Conservation (phyloP, 108 stramenopile species). For the Thalassiosira profunda region DNA sequence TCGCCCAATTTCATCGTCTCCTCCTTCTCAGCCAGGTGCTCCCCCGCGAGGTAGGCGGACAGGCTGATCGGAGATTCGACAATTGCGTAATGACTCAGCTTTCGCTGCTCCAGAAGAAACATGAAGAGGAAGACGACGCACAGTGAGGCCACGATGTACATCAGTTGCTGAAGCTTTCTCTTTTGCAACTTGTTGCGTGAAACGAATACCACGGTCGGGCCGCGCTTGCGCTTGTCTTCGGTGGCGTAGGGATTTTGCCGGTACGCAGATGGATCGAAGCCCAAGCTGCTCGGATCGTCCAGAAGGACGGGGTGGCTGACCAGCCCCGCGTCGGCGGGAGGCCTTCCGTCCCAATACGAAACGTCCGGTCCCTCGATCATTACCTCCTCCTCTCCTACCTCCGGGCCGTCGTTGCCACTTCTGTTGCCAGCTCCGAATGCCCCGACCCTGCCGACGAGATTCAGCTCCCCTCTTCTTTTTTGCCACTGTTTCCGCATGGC, state of each 20-base stretch:
- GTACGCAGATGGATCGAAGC: slow-evolving; percentile 22
- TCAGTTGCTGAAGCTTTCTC: slow-evolving; percentile 14
- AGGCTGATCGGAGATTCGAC: slow-evolving; percentile 37
- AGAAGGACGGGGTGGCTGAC: slow-evolving; percentile 39
- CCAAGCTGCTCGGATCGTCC: slow-evolving; percentile 28
- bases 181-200: slow-evolving; percentile 11
- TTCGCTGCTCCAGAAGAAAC: slow-evolving; percentile 33
- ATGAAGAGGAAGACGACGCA: slow-evolving; percentile 15
- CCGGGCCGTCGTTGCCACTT: background rate
- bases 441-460: background rate
- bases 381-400: background rate
- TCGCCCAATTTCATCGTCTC: background rate
- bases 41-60: slow-evolving; percentile 41
- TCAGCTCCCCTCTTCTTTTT: slow-evolving; percentile 4
- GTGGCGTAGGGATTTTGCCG: background rate
- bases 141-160: slow-evolving; percentile 14
- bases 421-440: background rate
- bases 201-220: slow-evolving; percentile 22
- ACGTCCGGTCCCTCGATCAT: background rate
- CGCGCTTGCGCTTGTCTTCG: slow-evolving; percentile 4
- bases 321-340: background rate
- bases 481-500: slow-evolving; percentile 45
- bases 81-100: slow-evolving; percentile 39
- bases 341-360: background rate
- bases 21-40: background rate